These are phyloP conservation scores for Thelonectria rubi DNA, from an alignment of 2,329 filamentous ascomycete genomes.

Conservation along the genomic window DNA sequence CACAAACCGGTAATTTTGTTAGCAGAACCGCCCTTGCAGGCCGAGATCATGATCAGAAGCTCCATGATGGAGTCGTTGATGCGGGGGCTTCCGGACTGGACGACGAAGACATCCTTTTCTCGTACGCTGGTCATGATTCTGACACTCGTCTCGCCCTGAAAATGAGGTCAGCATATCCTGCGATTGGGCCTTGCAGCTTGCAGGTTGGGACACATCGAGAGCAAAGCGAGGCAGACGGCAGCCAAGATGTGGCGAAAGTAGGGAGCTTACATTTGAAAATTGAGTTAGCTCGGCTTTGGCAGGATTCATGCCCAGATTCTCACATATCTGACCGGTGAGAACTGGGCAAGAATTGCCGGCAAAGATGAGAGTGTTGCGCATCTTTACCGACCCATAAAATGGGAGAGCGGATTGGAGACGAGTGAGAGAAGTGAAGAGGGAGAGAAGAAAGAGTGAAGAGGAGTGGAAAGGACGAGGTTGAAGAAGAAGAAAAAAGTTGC, in stretches of 20 bases:
- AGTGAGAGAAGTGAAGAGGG: conserved; percentile 33
- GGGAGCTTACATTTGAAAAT: conserved; percentile 72
- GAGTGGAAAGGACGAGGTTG: conserved; percentile 31
- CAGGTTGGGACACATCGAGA: conserved; percentile 1
- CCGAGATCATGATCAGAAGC: conserved; percentile 98
- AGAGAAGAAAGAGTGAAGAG: conserved; percentile 16
- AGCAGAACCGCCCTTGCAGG: conserved; percentile 96
- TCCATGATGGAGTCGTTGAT: conserved; percentile 99
- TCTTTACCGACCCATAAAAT: conserved; percentile 49
- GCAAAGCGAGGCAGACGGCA: conserved; percentile 19
- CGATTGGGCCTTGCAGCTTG: conserved; percentile 9
- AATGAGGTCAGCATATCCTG: conserved; percentile 32
- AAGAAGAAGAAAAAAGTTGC: conserved; percentile 34
- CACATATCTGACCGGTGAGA: conserved; percentile 72
- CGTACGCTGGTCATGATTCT: conserved; percentile 80
- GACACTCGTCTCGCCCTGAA: conserved; percentile 74
- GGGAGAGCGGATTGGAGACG: conserved; percentile 18
- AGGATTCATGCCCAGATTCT: conserved; percentile 72
- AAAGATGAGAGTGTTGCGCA: conserved; percentile 75
- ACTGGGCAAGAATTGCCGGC: conserved; percentile 73
- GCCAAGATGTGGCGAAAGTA: conserved; percentile 28
- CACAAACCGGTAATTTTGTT: conserved; percentile 91
- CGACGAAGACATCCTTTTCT: conserved; percentile 98
- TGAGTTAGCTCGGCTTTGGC: conserved; percentile 73
- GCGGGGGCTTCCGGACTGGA: conserved; percentile 93